A percentile compares a stretch with the other conserved stretches of the same genome.
These are phyloP conservation scores for Dothideomycetes sp. DNA, from an alignment of 2,329 filamentous ascomycete genomes.

Conservation along the genomic window DNA sequence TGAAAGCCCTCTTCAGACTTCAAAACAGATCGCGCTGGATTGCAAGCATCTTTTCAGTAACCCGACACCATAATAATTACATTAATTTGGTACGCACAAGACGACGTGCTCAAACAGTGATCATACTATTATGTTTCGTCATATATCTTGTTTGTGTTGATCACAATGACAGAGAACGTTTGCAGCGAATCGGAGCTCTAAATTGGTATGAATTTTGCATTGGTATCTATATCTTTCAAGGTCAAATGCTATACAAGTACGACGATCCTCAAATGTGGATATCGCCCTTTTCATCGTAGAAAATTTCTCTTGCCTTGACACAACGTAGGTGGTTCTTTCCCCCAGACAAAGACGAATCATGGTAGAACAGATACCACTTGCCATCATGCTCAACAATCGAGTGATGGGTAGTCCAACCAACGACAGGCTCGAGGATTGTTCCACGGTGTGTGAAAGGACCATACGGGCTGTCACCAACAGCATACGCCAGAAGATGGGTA, in stretches of 20 bases:
- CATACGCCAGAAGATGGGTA: conserved; percentile 65
- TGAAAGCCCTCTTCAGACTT: conserved; percentile 3
- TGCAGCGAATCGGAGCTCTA: no score
- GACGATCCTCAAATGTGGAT: conserved; percentile 38
- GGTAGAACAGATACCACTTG: conserved; percentile 67
- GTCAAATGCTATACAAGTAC: no score
- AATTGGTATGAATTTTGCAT: no score
- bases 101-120: no score
- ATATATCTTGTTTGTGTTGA: no score
- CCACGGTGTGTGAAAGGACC: conserved; percentile 68
- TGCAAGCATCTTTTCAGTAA: no score
- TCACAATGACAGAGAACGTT: no score
- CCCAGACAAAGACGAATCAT: conserved; percentile 60
- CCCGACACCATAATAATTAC: no score
- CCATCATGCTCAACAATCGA: conserved; percentile 65
- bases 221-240: no score
- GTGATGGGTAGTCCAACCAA: conserved; percentile 77
- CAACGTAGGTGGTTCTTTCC: conserved; percentile 63
- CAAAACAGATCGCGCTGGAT: neutral
- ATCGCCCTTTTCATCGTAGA: conserved; percentile 57
- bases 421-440: conserved; percentile 62
- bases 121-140: no score
- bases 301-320: conserved; percentile 67
- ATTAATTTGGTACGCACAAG: no score
- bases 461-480: conserved; percentile 52